phyloP scores from a whole-genome alignment of 2,329 filamentous ascomycete species.

The Cyanodermella asteris region DNA sequence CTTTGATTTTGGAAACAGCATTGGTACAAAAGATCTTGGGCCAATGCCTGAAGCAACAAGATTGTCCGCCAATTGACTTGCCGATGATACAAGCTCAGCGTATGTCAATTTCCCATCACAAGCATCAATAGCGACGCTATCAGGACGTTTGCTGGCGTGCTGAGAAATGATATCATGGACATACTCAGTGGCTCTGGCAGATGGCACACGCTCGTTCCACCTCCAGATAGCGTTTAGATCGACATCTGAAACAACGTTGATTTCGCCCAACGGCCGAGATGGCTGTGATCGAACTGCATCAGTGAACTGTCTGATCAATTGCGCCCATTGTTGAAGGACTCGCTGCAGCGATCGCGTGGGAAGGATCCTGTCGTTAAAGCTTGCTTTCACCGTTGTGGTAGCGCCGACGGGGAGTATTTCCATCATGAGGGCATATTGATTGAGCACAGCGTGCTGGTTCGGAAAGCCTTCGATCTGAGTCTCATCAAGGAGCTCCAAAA shows the following conservation, averaged over 20 bases:
- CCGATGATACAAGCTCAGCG: constrained; percentile 7
- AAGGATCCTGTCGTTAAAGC: background rate
- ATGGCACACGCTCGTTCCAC: too few relatives aligned
- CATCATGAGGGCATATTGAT: background rate
- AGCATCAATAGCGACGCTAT: constrained; percentile 1
- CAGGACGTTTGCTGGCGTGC: background rate
- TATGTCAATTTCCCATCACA: constrained; percentile 7
- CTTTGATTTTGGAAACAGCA: constrained; percentile 17
- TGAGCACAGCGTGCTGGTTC: background rate
- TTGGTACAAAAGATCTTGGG: constrained; percentile 10
- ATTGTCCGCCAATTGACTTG: constrained; percentile 4
- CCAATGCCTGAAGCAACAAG: constrained; percentile 5
- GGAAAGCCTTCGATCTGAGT: background rate
- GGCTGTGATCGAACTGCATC: background rate
- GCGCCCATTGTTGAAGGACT: too few relatives aligned
- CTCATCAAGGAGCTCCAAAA: background rate
- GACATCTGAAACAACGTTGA: too few relatives aligned
- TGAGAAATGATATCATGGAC: constrained; percentile 2
- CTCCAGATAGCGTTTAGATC: too few relatives aligned
- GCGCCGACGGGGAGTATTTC: constrained; percentile 1
- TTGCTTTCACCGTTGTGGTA: background rate
- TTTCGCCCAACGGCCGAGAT: background rate
- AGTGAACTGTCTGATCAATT: too few relatives aligned
- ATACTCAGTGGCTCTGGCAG: background rate
- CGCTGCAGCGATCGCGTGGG: background rate